Evolutionary conservation across 768 basidiomycete species (phyloP).

Genomic region (Suillus subalutaceus): DNA sequence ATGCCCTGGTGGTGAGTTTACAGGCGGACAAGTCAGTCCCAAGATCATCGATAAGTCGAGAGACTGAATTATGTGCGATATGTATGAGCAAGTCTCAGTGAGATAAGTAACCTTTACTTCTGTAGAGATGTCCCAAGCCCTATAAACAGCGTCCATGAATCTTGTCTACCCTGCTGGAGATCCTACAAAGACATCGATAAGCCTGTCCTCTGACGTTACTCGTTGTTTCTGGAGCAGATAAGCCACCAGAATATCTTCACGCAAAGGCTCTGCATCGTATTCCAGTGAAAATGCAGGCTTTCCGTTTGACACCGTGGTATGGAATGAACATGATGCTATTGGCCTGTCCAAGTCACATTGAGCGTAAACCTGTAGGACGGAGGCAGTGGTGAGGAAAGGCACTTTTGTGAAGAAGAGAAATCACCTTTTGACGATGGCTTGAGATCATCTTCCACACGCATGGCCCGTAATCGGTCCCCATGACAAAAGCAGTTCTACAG

Average conservation of each 20-base stretch:
- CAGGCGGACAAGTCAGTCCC: background rate
- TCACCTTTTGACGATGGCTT: slow-evolving; percentile 25
- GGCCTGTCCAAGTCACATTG: slow-evolving; percentile 26
- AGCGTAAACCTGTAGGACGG: slow-evolving; percentile 23
- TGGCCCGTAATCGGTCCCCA: slow-evolving; percentile 26
- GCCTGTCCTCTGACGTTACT: slow-evolving; percentile 23
- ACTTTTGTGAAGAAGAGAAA: background rate
- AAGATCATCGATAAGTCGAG: background rate
- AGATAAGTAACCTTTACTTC: background rate
- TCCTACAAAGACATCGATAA: slow-evolving; percentile 30
- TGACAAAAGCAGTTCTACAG: slow-evolving; percentile 21
- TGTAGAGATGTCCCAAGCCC: background rate
- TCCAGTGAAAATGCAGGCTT: slow-evolving; percentile 28
- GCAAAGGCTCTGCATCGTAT: slow-evolving; percentile 25
- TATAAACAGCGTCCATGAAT: background rate
- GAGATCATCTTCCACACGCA: slow-evolving; percentile 32
- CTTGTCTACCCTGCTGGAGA: background rate
- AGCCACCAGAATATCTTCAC: slow-evolving; percentile 33
- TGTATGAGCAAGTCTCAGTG: background rate
- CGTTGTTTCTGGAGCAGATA: slow-evolving; percentile 33
- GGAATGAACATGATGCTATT: slow-evolving; percentile 26
- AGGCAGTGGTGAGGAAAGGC: background rate
- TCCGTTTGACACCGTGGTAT: slow-evolving; percentile 5
- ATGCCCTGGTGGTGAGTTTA: background rate
- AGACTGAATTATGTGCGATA: background rate